phyloP scores from a whole-genome alignment of 345 rosid species.

The Salix viminalis region DNA sequence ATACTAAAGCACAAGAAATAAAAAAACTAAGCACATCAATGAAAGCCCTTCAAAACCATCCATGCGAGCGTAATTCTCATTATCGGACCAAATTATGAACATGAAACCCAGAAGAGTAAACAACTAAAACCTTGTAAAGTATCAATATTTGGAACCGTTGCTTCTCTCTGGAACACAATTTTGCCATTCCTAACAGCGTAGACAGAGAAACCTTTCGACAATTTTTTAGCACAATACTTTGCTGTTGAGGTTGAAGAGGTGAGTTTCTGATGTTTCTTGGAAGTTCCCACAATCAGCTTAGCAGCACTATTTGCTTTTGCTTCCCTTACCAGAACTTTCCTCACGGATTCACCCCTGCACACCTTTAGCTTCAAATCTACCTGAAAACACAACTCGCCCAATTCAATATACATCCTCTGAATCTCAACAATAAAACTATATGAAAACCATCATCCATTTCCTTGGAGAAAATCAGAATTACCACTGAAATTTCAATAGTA shows the following conservation, averaged over 20 bases:
- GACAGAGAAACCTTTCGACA: slow-evolving; percentile 51
- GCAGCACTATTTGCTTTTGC: slow-evolving; percentile 55
- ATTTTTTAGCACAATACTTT: slow-evolving; percentile 73
- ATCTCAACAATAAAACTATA: not conserved
- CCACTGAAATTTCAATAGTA: not conserved
- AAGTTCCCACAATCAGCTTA: slow-evolving; percentile 62
- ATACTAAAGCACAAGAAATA: not conserved
- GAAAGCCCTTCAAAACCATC: not conserved
- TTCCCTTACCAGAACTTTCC: slow-evolving; percentile 67
- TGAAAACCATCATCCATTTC: not conserved
- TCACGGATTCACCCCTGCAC: slow-evolving; percentile 66
- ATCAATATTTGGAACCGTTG: slow-evolving; percentile 28
- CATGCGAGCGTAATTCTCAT: not conserved
- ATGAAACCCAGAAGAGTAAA: not conserved
- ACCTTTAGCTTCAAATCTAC: slow-evolving; percentile 89
- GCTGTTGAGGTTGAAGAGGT: slow-evolving; percentile 65
- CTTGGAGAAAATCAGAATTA: not conserved
- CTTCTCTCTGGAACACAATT: slow-evolving; percentile 63
- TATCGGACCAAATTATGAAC: not conserved
- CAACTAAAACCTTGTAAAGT: slow-evolving; percentile 29
- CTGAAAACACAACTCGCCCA: slow-evolving; percentile 31
- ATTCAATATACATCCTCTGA: not conserved
- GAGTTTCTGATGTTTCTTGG: slow-evolving; percentile 45
- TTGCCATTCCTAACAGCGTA: slow-evolving; percentile 74
- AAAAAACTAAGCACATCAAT: not conserved